Evolutionary conservation across 2,329 filamentous ascomycete species (phyloP).

Genomic region (Elsinoe batatas): DNA sequence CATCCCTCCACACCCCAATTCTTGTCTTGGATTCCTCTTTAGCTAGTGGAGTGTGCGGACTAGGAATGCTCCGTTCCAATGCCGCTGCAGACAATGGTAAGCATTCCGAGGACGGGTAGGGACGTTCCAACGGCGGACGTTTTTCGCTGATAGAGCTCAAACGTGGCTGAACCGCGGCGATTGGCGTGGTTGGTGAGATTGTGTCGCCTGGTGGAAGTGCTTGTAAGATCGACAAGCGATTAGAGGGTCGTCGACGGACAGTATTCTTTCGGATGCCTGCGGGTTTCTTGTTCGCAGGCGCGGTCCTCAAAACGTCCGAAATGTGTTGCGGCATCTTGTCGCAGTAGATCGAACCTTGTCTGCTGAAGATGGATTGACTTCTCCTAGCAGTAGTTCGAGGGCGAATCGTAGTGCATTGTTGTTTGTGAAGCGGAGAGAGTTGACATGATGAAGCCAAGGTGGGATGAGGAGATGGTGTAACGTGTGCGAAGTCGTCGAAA

Average conservation of each 20-base stretch:
- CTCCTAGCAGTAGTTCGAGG: conserved; percentile 18
- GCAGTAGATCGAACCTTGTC: conserved; percentile 19
- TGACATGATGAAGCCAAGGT: conserved; percentile 10
- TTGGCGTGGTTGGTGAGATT: conserved; percentile 22
- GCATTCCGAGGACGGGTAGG: conserved; percentile 13
- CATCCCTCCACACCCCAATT: conserved; percentile 37
- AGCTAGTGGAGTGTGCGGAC: conserved; percentile 16
- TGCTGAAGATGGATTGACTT: conserved; percentile 29
- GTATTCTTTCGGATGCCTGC: conserved; percentile 1
- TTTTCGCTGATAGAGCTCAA: conserved; percentile 18
- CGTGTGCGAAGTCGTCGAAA: conserved; percentile 5
- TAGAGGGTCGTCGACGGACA: conserved; percentile 15
- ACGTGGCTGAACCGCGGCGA: conserved; percentile 24
- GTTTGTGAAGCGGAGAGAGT: not conserved
- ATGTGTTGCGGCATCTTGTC: conserved; percentile 11
- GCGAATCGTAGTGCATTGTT: not conserved
- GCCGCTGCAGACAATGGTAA: conserved; percentile 3
- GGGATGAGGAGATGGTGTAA: not conserved
- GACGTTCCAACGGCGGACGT: conserved; percentile 1
- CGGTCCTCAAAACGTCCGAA: conserved; percentile 1
- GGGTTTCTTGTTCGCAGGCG: not conserved
- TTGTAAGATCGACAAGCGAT: conserved; percentile 20
- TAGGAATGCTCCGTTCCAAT: conserved; percentile 14
- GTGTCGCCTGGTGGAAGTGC: conserved; percentile 24
- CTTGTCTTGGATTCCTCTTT: conserved; percentile 23